Percentiles rank a stretch among this genome's conserved stretches.
These are phyloP conservation scores for Ilyonectria mors-panacis DNA, from an alignment of 2,329 filamentous ascomycete genomes.

Conservation along the genomic window DNA sequence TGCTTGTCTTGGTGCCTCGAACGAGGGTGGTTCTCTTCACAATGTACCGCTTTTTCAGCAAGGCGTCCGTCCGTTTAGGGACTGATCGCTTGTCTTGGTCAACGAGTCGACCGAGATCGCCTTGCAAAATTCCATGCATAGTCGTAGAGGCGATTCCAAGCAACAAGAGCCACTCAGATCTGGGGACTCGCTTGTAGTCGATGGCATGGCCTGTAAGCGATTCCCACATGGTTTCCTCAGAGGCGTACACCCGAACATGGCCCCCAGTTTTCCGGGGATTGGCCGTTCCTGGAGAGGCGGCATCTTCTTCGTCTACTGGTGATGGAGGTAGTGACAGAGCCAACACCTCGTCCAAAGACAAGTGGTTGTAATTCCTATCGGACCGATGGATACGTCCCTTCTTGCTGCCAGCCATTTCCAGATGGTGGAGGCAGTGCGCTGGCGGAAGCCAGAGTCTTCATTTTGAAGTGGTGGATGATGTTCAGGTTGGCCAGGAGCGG, in stretches of 20 bases:
- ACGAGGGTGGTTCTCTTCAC: slow-evolving; percentile 73
- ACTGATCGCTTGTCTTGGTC: slow-evolving; percentile 76
- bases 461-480: slow-evolving; percentile 25
- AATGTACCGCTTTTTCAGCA: slow-evolving; percentile 74
- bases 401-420: slow-evolving; percentile 56
- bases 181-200: slow-evolving; percentile 71
- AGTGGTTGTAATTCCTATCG: slow-evolving; percentile 50
- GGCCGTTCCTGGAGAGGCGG: background rate
- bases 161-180: slow-evolving; percentile 72
- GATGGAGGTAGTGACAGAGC: slow-evolving; percentile 34
- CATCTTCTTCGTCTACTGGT: slow-evolving; percentile 20
- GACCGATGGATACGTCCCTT: slow-evolving; percentile 55
- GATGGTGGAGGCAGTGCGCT: slow-evolving; percentile 50
- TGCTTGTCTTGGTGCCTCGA: slow-evolving; percentile 73
- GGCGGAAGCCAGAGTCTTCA: slow-evolving; percentile 36
- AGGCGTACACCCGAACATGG: slow-evolving; percentile 60
- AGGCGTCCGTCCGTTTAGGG: slow-evolving; percentile 71
- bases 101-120: slow-evolving; percentile 70
- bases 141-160: slow-evolving; percentile 70
- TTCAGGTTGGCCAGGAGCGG: slow-evolving; percentile 17
- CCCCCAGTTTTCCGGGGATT: background rate
- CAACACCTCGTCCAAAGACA: slow-evolving; percentile 57
- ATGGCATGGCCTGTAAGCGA: slow-evolving; percentile 71
- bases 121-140: slow-evolving; percentile 71
- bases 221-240: slow-evolving; percentile 72